Evolutionary conservation across 495 filamentous ascomycete genomes (phyloP).

Genomic region (Pseudotulostoma volvatum): DNA sequence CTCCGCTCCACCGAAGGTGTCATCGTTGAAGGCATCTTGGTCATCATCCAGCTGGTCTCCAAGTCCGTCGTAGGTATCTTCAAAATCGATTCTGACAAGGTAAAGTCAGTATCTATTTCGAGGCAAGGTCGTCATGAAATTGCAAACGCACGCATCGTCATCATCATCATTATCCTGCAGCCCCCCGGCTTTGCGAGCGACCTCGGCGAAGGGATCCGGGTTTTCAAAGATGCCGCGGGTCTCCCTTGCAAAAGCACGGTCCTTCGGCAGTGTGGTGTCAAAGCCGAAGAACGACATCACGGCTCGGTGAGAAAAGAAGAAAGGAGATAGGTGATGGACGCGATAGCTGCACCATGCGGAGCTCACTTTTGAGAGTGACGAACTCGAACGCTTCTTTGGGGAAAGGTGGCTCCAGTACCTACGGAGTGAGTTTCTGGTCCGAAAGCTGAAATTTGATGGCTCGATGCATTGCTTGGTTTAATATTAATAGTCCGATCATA

Average conservation of each 20-base stretch:
- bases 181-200: conserved; percentile 33
- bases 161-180: conserved; percentile 40
- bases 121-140: too few species aligned
- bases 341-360: too few species aligned
- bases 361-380: too few species aligned
- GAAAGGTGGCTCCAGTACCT: too few species aligned
- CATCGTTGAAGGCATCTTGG: conserved; percentile 91
- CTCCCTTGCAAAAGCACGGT: conserved; percentile 36
- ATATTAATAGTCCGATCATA: too few species aligned
- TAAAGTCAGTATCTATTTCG: too few species aligned
- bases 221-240: conserved; percentile 64
- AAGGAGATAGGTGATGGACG: neutral
- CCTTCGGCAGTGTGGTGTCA: conserved; percentile 47
- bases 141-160: conserved; percentile 54
- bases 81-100: conserved; percentile 62
- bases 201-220: conserved; percentile 76
- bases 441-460: too few species aligned
- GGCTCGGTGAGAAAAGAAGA: conserved; percentile 2
- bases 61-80: conserved; percentile 94
- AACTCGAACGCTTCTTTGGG: too few species aligned
- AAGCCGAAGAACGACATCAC: conserved; percentile 82
- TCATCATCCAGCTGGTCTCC: conserved; percentile 85
- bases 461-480: too few species aligned
- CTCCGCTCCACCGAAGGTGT: conserved; percentile 66
- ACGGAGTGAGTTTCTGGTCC: too few species aligned